A percentile compares a stretch with the other conserved stretches of the same genome.
phyloP scores from a whole-genome alignment of 163 green algal genomes.

The Scenedesmus sp. region DNA sequence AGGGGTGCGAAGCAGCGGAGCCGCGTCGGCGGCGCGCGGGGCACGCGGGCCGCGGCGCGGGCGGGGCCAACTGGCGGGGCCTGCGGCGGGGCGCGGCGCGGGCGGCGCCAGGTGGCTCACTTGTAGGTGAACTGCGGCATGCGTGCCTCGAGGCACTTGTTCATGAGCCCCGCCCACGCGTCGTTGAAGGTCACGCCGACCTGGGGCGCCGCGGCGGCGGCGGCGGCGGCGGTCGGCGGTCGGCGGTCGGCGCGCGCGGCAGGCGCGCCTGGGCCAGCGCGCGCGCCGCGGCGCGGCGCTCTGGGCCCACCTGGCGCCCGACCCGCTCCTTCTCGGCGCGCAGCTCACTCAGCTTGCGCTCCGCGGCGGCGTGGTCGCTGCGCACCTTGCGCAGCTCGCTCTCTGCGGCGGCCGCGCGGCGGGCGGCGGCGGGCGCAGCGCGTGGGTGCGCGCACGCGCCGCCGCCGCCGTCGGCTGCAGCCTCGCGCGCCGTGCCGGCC shows the following conservation, averaged over 20 bases:
- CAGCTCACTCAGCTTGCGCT: constrained; percentile 22
- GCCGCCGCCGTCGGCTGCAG: no score
- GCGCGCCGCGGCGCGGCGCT: no score
- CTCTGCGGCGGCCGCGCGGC: neutral
- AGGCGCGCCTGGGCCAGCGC: no score
- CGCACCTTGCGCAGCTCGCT: constrained; percentile 1
- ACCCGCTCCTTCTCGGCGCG: constrained; percentile 35
- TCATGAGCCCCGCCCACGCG: constrained; percentile 66
- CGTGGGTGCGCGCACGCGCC: no score
- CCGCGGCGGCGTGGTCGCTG: constrained; percentile 8
- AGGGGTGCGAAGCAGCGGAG: no score
- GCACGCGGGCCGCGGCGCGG: no score
- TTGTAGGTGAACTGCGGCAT: constrained; percentile 82
- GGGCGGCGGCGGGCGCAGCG: neutral
- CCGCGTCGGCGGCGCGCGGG: no score
- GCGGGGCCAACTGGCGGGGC: no score
- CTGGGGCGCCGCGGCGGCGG: constrained; percentile 24
- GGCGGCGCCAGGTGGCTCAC: constrained; percentile 2
- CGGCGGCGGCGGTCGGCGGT: neutral
- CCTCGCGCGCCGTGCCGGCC: no score
- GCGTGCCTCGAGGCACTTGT: constrained; percentile 62
- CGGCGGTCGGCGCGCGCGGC: no score
- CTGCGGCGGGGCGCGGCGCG: no score
- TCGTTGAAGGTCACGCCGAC: constrained; percentile 72
- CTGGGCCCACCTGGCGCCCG: neutral